These are phyloP conservation scores for Lizonia empirigonia DNA, from an alignment of 2,329 filamentous ascomycete species.

Conservation along the genomic window DNA sequence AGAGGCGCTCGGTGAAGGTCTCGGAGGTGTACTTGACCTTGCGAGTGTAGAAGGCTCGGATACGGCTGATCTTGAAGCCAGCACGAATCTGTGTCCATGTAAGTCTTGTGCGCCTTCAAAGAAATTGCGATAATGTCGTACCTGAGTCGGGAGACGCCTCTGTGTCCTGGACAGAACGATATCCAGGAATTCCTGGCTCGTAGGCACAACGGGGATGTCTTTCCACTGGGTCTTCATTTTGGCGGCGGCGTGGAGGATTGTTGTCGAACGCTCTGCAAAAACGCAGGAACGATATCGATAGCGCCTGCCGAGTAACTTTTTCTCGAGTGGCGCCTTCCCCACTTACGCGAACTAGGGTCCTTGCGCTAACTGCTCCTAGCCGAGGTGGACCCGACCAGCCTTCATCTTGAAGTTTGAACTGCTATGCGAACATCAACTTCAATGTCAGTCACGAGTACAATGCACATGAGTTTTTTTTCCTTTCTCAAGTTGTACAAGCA, in stretches of 20 bases:
- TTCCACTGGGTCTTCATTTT: constrained; percentile 50
- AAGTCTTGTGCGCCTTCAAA: constrained; percentile 6
- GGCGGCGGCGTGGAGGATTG: constrained; percentile 25
- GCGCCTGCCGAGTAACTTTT: constrained; percentile 5
- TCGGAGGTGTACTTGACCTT: constrained; percentile 96
- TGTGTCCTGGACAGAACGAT: constrained; percentile 89
- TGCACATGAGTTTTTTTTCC: too few relatives aligned
- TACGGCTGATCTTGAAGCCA: constrained; percentile 95
- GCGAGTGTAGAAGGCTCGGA: constrained; percentile 93
- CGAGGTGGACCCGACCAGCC: constrained; percentile 1
- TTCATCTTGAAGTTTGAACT: not conserved
- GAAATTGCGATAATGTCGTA: constrained; percentile 59
- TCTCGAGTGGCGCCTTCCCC: constrained; percentile 7
- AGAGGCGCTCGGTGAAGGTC: constrained; percentile 93
- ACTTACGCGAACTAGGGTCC: constrained; percentile 6
- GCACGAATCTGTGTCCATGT: constrained; percentile 88
- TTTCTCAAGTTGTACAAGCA: too few relatives aligned
- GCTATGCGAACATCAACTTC: not conserved
- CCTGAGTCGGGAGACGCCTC: constrained; percentile 91
- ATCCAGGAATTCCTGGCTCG: constrained; percentile 93
- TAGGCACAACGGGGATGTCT: constrained; percentile 86
- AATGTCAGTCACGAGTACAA: not conserved
- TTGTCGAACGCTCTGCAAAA: constrained; percentile 26
- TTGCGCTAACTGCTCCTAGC: not conserved
- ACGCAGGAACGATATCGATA: constrained; percentile 23